These are phyloP conservation scores for Apiotrichum siamense DNA, from an alignment of 1,284 basidiomycete genomes.

Conservation along the genomic window DNA sequence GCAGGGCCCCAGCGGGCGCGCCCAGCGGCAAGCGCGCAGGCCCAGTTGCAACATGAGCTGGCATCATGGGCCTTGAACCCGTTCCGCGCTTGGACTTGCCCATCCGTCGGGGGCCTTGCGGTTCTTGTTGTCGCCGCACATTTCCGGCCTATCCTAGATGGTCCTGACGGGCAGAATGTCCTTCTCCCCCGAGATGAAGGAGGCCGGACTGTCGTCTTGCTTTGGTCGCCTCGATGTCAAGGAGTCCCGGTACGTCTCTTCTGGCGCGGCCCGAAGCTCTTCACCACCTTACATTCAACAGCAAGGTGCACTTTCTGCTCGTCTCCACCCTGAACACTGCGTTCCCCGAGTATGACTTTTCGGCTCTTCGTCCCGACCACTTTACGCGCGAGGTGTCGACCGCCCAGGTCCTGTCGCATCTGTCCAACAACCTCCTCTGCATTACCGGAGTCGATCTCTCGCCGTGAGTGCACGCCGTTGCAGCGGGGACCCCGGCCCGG, in stretches of 20 bases:
- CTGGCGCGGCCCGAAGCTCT: neutral
- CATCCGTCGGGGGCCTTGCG: no score
- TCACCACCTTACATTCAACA: constrained; percentile 15
- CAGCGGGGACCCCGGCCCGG: constrained; percentile 9
- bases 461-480: constrained; percentile 21
- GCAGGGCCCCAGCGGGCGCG: no score
- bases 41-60: no score
- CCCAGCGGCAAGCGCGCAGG: no score
- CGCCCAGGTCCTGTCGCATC: constrained; percentile 44
- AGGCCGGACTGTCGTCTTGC: constrained; percentile 42
- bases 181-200: constrained; percentile 47
- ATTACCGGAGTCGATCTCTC: constrained; percentile 20
- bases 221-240: constrained; percentile 47
- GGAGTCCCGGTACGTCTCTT: constrained; percentile 38
- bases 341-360: constrained; percentile 97
- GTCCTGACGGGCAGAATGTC: constrained; percentile 41
- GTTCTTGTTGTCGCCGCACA: no score
- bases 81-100: no score
- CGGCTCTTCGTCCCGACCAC: constrained; percentile 81
- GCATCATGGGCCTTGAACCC: no score
- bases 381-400: constrained; percentile 76
- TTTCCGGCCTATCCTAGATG: no score
- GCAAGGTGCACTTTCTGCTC: constrained; percentile 58
- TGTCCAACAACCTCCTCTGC: constrained; percentile 30
- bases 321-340: constrained; percentile 95